Evolutionary conservation across 176 grass and related monocot species (phyloP), one percentile per base, ranked within the genome.

Genomic region (Ensete glaucum): DNA sequence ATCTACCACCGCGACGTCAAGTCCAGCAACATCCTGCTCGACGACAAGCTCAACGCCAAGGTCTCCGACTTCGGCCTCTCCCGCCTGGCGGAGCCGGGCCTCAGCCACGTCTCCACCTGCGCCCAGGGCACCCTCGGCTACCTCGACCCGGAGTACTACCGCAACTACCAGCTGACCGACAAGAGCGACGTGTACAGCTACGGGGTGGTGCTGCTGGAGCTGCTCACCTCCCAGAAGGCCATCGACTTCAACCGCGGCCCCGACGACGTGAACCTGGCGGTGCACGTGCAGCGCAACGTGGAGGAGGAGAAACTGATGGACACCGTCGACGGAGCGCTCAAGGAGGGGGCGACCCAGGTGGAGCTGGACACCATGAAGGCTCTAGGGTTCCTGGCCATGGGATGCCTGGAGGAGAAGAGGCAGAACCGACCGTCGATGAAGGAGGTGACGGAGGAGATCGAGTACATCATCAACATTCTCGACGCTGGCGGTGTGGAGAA

Each of bases 171-270:
- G 56, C 84, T 91, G 63, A 90, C 91, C 1, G 91, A 94, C 71
- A 93, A 93, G 82, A 93, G 92, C 12, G 92, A 96, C 69, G 86
- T 96, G 24, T 96, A 96, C 82, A 96, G 89, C 79, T 91, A 87
- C 72, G 89, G 92, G 8, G 92, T 96, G 16, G 92, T 96, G 66
- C 83, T 96, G 65, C 83, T 96, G 48, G 92, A 96, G 79, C 92
- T 96, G 34, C 82, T 96, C 34, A 96, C 92, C 10, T 82, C 85
- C n/a, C 68, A 85, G 78, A 89, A 85, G 59, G 92, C 92, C 54
- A 91, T 96, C 54, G 88, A 96, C 50, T 96, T 96, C 29, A 65
- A 17, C 2, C 80, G 92, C 1, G 81, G 76, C 11, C 64, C 84
- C 5, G 92, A 96, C 69, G 88, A 96, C 2, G 88, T 96, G 12